Conservation (phyloP, 495 filamentous ascomycete genomes). For the Parmelia sp. region DNA sequence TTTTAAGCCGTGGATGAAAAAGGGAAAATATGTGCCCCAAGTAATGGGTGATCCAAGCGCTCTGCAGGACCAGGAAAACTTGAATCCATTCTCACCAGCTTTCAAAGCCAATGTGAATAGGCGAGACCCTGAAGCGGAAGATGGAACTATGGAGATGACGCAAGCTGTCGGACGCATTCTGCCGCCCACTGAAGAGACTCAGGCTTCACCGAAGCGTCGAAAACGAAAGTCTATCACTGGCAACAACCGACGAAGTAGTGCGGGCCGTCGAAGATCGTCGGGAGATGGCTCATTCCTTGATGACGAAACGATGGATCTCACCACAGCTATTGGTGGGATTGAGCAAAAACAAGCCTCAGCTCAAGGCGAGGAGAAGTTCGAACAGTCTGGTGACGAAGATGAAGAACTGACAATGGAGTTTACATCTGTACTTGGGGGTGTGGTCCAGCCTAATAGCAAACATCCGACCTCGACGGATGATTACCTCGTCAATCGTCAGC, state of each 20-base stretch:
- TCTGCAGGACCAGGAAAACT: conserved; percentile 56
- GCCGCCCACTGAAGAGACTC: conserved; percentile 26
- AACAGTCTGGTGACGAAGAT: conserved; percentile 43
- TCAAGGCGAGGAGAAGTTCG: conserved; percentile 15
- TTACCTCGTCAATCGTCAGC: conserved; percentile 15
- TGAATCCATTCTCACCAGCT: conserved; percentile 45
- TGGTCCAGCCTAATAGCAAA: conserved; percentile 37
- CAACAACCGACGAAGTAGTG: conserved; percentile 20
- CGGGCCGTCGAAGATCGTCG: conserved; percentile 24
- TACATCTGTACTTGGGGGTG: conserved; percentile 63
- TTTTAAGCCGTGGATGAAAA: conserved; percentile 62
- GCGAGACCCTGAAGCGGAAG: conserved; percentile 37
- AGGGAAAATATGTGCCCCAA: conserved; percentile 41
- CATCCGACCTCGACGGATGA: background rate
- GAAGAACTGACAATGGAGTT: conserved; percentile 80
- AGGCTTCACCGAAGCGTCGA: conserved; percentile 30
- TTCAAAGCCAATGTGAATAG: conserved; percentile 30
- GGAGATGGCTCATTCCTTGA: conserved; percentile 20
- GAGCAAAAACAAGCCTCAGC: conserved; percentile 42
- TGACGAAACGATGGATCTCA: conserved; percentile 32
- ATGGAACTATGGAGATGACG: conserved; percentile 76
- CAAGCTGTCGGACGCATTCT: conserved; percentile 63
- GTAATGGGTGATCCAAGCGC: conserved; percentile 45
- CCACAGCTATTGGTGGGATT: conserved; percentile 64
- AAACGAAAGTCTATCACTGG: conserved; percentile 18